Conservation (phyloP, 805 yeast species). For the Ogataea haglerorum region DNA sequence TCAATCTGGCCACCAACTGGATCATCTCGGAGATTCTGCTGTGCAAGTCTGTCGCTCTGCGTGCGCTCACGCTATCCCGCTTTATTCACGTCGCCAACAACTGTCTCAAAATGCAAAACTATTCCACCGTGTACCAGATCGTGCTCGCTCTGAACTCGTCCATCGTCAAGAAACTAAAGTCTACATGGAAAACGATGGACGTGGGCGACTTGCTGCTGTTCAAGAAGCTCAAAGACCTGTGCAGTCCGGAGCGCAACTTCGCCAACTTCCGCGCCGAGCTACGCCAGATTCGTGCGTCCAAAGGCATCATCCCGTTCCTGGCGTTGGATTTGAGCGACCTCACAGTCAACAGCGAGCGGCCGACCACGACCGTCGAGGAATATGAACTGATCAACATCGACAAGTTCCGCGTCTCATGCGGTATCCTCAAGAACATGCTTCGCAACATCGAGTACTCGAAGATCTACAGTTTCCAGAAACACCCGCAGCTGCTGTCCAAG, state of each 20-base stretch:
- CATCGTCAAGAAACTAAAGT: slow-evolving; percentile 52
- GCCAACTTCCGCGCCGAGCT: slow-evolving; percentile 60
- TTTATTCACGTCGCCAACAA: slow-evolving; percentile 83
- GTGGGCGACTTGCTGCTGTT: slow-evolving; percentile 69
- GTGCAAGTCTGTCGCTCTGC: slow-evolving; percentile 55
- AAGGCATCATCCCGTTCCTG: slow-evolving; percentile 87
- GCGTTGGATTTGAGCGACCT: slow-evolving; percentile 84
- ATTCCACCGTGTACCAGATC: slow-evolving; percentile 83
- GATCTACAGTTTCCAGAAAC: slow-evolving; percentile 52
- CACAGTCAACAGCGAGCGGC: slow-evolving; percentile 66
- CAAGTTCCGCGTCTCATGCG: slow-evolving; percentile 71
- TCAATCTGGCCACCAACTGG: slow-evolving; percentile 90
- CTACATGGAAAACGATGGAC: slow-evolving; percentile 72
- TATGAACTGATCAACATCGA: slow-evolving; percentile 66
- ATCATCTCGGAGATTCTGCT: slow-evolving; percentile 80
- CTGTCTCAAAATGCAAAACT: slow-evolving; percentile 72
- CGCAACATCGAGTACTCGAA: slow-evolving; percentile 84
- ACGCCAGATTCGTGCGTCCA: slow-evolving; percentile 50
- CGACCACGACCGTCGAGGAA: slow-evolving; percentile 38
- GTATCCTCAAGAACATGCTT: slow-evolving; percentile 70
- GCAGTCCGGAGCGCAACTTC: slow-evolving; percentile 76
- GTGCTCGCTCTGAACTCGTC: slow-evolving; percentile 74
- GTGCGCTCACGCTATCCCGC: slow-evolving; percentile 72
- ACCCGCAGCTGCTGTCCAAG: slow-evolving; percentile 70
- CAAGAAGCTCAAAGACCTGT: slow-evolving; percentile 63